These are phyloP conservation scores for Xylaria castorea DNA, from an alignment of 495 filamentous ascomycete species.

Conservation along the genomic window DNA sequence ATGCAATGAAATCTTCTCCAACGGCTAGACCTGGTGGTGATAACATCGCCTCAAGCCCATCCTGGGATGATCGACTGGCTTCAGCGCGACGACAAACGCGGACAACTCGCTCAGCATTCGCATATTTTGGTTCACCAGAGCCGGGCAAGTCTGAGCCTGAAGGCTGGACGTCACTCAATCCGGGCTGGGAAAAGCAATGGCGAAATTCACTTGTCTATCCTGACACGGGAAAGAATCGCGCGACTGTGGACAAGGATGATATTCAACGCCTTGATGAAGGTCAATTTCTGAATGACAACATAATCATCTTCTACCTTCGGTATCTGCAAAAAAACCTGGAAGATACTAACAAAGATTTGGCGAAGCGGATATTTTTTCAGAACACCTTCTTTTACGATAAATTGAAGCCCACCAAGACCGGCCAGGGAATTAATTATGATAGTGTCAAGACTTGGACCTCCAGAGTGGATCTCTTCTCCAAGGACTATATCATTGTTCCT, in stretches of 20 bases:
- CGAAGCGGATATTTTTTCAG: constrained; percentile 79
- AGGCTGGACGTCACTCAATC: constrained; percentile 52
- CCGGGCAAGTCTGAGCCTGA: constrained; percentile 30
- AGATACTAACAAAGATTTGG: constrained; percentile 59
- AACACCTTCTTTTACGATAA: constrained; percentile 91
- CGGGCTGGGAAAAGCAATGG: constrained; percentile 53
- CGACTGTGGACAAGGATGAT: constrained; percentile 79
- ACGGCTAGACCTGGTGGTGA: not conserved
- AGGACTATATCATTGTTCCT: constrained; percentile 89
- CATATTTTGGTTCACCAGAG: constrained; percentile 15
- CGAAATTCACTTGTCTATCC: constrained; percentile 73
- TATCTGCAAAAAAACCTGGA: constrained; percentile 72
- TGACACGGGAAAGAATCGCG: constrained; percentile 68
- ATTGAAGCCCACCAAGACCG: constrained; percentile 63
- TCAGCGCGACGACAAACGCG: constrained; percentile 16
- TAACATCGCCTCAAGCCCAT: not conserved
- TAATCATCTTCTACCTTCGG: constrained; percentile 85
- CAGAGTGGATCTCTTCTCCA: constrained; percentile 81
- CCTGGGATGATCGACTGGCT: not conserved
- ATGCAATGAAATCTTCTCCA: constrained; percentile 1
- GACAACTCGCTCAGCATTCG: constrained; percentile 32
- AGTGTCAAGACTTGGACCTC: constrained; percentile 89
- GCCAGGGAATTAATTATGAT: constrained; percentile 71
- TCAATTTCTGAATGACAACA: constrained; percentile 91
- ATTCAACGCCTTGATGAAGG: constrained; percentile 79